Base-by-base conservation (phyloP, 495 filamentous ascomycete genomes). In the Penicillium flavigenum region DNA sequence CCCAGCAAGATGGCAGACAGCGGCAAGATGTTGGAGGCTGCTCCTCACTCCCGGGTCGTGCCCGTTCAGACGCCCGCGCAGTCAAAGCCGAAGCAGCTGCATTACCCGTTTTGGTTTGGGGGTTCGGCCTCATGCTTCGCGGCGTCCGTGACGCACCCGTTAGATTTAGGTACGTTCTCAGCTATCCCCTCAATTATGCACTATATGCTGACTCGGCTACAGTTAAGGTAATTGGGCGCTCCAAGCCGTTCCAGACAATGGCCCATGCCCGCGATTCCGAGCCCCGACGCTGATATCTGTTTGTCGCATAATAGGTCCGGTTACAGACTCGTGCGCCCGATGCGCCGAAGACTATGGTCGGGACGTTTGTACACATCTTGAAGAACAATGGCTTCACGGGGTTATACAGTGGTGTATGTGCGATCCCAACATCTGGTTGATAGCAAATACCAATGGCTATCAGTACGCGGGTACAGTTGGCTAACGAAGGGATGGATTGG, bases 101-200 rank as follows among this genome's bases (percentile, higher is more conserved):
- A 81, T 58, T 91, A 91, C 70, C 89, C 89, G 29, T 94, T 96
- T 76, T 96, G 92, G 92, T 96, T 97, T 73, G 92, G 92, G 39
- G 92, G 92, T 22, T 93, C 88, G 65, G 90, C 92, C 19, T 92
- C 88, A 61, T 93, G 89, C 71, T 87, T 95, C 76, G 92, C 92
- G 36, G 92, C 92, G 11, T 85, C 84, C 61, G 85, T 95, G 22
- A 97, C 92, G 32, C 92, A 97, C 78, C 92, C 92, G 27, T 78
- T 97, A 63, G 91, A 96, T 82, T 79, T 80, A 57, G 76, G 77
- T 80, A 73, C 54, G 76, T 71, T 55, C 29, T 44, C 34, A 19
- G 34, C 45, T 47, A 22, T 20, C 24, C 14, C 6, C n/a, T 27
- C 43, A 34, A 47, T n/a, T 45, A 0, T 47, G 48, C 11, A 39